A percentile compares a stretch with the other conserved stretches of the same genome.
phyloP scores from a whole-genome alignment of 2,329 filamentous ascomycete genomes.

The Fusarium lateritium region DNA sequence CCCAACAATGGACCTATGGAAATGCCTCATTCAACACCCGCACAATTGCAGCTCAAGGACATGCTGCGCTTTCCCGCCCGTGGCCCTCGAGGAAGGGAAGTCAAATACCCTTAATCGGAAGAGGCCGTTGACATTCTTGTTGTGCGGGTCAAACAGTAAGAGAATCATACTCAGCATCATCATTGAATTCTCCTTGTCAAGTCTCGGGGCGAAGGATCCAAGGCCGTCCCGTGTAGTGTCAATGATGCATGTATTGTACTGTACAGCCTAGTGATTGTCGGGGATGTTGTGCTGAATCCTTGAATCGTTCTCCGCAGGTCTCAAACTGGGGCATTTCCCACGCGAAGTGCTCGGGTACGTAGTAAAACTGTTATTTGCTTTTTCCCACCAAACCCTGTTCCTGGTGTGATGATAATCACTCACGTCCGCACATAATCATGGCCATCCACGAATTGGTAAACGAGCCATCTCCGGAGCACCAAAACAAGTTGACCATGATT shows the following conservation, averaged over 20 bases:
- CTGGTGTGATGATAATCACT: slow-evolving; percentile 16
- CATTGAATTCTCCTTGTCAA: neutral
- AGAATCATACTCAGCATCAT: neutral
- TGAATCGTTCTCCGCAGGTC: slow-evolving; percentile 8
- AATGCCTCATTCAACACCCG: slow-evolving; percentile 10
- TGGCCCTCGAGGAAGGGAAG: slow-evolving; percentile 19
- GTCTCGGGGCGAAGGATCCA: neutral
- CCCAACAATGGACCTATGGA: slow-evolving; percentile 35
- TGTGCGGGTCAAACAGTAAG: neutral
- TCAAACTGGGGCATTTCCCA: slow-evolving; percentile 16
- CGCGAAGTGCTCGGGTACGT: slow-evolving; percentile 3
- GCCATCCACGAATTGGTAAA: neutral
- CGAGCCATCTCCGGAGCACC: neutral
- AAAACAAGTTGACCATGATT: neutral
- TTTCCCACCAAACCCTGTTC: slow-evolving; percentile 27
- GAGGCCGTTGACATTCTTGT: neutral
- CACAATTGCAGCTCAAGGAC: slow-evolving; percentile 1
- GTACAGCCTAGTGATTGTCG: neutral
- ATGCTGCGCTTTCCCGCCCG: slow-evolving; percentile 23
- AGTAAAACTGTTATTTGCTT: slow-evolving; percentile 34
- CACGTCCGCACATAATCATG: slow-evolving; percentile 2
- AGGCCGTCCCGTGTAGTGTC: slow-evolving; percentile 3
- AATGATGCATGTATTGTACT: neutral
- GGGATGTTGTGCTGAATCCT: slow-evolving; percentile 5
- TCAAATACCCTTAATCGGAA: slow-evolving; percentile 3